A percentile compares a stretch with the other conserved stretches of the same genome.
Conservation (phyloP, 1,284 basidiomycete species). For the Ceratobasidium sp. region DNA sequence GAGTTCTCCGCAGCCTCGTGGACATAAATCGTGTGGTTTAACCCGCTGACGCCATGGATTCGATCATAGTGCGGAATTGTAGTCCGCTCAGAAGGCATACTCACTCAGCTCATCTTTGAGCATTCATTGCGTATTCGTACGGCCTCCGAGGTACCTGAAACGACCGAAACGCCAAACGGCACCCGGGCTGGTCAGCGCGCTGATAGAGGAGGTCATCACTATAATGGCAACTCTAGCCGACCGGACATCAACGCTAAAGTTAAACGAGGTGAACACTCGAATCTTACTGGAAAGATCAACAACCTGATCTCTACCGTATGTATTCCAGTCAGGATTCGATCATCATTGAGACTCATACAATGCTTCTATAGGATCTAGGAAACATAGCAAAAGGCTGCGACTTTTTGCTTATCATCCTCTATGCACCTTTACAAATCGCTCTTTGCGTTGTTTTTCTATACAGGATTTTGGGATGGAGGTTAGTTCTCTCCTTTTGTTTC, state of each 20-base stretch:
- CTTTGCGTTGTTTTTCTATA: slow-evolving; percentile 43
- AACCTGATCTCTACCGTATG: slow-evolving; percentile 44
- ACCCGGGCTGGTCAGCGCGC: not conserved
- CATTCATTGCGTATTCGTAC: slow-evolving; percentile 45
- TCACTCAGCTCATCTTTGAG: slow-evolving; percentile 47
- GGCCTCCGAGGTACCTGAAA: slow-evolving; percentile 28
- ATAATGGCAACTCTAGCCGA: not conserved
- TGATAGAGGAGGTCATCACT: too few relatives aligned
- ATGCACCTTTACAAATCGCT: slow-evolving; percentile 31
- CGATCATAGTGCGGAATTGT: slow-evolving; percentile 29
- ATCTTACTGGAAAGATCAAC: slow-evolving; percentile 43
- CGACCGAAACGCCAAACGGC: not conserved
- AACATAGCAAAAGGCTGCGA: slow-evolving; percentile 21
- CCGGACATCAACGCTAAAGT: not conserved
- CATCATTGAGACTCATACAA: not conserved
- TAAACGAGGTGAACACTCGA: not conserved
- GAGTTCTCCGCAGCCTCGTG: too few relatives aligned
- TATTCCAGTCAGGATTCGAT: not conserved
- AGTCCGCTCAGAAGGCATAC: slow-evolving; percentile 43
- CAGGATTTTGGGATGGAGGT: slow-evolving; percentile 44
- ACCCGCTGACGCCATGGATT: not conserved
- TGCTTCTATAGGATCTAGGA: not conserved
- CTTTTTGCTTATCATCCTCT: slow-evolving; percentile 43
- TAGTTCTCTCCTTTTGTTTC: not conserved
- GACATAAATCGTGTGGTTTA: too few relatives aligned